A percentile compares a stretch with the other conserved stretches of the same genome.
Evolutionary conservation across 441 rosid genomes (phyloP).

Genomic region (Dalechampia spathulata): DNA sequence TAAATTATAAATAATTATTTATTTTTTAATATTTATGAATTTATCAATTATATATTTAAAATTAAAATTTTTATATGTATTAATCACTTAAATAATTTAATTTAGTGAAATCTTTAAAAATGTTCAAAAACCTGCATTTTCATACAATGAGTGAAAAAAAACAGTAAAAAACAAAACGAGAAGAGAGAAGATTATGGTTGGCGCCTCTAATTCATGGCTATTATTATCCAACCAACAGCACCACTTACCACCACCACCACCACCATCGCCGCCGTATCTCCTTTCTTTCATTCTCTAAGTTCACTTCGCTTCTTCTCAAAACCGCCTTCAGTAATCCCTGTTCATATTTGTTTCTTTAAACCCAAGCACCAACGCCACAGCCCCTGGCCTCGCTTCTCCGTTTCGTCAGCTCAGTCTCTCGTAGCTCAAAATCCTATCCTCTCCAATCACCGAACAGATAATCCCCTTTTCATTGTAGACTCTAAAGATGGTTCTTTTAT

Average conservation of each 20-base stretch:
- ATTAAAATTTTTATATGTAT: no score
- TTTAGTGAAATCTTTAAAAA: no score
- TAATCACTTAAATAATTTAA: no score
- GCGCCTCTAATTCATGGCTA: slow-evolving; percentile 37
- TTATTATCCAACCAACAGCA: slow-evolving; percentile 29
- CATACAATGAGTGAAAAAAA: no score
- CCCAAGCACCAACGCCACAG: slow-evolving; percentile 16
- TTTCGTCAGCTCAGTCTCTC: slow-evolving; percentile 17
- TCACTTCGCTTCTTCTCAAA: slow-evolving; percentile 8
- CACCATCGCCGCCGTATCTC: not conserved
- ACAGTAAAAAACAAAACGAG: no score
- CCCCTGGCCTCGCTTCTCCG: slow-evolving; percentile 19
- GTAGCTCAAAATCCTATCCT: slow-evolving; percentile 5
- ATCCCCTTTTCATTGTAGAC: slow-evolving; percentile 18
- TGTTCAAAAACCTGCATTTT: no score
- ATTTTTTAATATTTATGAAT: no score
- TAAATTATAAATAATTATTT: no score
- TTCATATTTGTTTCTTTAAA: slow-evolving; percentile 13
- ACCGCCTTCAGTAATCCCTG: not conserved
- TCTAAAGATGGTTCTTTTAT: slow-evolving; percentile 16
- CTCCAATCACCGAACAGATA: slow-evolving; percentile 2
- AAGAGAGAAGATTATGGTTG: slow-evolving; percentile 18
- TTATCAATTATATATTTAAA: no score
- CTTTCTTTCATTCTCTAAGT: not conserved
- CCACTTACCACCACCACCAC: slow-evolving; percentile 15